Evolutionary conservation across 2,329 filamentous ascomycete species (phyloP).

Genomic region (Epichloe festucae): DNA sequence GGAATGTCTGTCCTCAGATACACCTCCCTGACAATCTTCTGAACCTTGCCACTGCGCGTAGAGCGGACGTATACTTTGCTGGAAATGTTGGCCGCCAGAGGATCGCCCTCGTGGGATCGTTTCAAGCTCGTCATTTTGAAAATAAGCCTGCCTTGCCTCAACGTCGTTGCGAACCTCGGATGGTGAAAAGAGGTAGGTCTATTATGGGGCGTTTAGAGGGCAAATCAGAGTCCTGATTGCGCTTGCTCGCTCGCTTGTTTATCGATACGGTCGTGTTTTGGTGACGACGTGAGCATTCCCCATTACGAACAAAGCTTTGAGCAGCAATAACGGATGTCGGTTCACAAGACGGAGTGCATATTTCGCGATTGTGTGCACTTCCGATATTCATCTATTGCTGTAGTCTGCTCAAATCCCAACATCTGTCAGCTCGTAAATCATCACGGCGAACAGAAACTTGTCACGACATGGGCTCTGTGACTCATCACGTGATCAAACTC

Average conservation of each 20-base stretch:
- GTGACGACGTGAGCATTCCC: not conserved
- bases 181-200: constrained; percentile 6
- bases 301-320: too few species aligned
- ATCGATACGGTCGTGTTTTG: constrained; percentile 15
- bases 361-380: too few species aligned
- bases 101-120: constrained; percentile 37
- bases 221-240: constrained; percentile 14
- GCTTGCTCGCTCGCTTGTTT: constrained; percentile 16
- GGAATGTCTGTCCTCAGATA: constrained; percentile 95
- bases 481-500: too few species aligned
- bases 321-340: too few species aligned
- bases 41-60: constrained; percentile 89
- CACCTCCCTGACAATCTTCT: constrained; percentile 95
- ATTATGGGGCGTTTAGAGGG: constrained; percentile 7
- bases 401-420: too few species aligned
- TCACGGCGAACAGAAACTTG: too few species aligned
- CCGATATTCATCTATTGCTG: too few species aligned
- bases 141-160: not conserved
- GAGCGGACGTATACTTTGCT: constrained; percentile 95
- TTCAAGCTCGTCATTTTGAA: constrained; percentile 52
- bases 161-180: constrained; percentile 5
- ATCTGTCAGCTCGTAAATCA: too few species aligned
- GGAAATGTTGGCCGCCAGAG: constrained; percentile 60
- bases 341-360: too few species aligned
- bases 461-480: too few species aligned